Base-by-base conservation (phyloP, 345 rosid genomes). In the Dimocarpus longan region DNA sequence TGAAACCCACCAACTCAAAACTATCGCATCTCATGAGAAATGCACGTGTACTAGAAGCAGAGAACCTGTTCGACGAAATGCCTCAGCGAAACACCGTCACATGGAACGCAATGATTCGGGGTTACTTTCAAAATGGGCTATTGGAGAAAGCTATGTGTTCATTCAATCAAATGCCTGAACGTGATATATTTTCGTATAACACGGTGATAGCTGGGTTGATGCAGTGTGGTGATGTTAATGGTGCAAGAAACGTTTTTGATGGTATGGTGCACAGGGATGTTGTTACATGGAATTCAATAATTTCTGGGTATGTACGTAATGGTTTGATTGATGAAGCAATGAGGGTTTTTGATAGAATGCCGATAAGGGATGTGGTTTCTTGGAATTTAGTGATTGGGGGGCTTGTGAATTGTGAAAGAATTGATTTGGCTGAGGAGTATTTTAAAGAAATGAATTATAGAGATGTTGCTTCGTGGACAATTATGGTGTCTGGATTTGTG, bases 371-470 rank as follows among this genome's bases (percentile, higher is more conserved):
- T 81, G 81, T 74, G 69, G 71, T 82, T 59, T 84, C 90, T 4
- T 88, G 88, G 90, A 87, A 87, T 82, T 67, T 85, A 79, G 79
- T 84, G 57, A 80, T 85, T 46, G 85, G 85, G 16, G 90, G 80
- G 19, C 75, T 82, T 42, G 81, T 80, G 63, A 82, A 78, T 10
- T 60, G 39, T 74, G 70, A 70, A 62, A 70, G 70, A 69, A 52
- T 70, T 69, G 84, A 79, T 42, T 78, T 82, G 78, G 90, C 87
- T 18, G 81, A 81, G 73, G 72, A 64, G n/a, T 80, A 78, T 64
- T 85, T 85, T 65, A 52, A 68, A 66, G 44, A 66, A 60, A 87
- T 85, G 90, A 68, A 63, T 42, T 37, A 10, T n/a, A 80, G 87
- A 59, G 84, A 80, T 75, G 72, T 70, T 28, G 90, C 78, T 80